Conservation (phyloP, 2,329 filamentous ascomycete genomes). For the Dryadomyces quercus-mongolicae region DNA sequence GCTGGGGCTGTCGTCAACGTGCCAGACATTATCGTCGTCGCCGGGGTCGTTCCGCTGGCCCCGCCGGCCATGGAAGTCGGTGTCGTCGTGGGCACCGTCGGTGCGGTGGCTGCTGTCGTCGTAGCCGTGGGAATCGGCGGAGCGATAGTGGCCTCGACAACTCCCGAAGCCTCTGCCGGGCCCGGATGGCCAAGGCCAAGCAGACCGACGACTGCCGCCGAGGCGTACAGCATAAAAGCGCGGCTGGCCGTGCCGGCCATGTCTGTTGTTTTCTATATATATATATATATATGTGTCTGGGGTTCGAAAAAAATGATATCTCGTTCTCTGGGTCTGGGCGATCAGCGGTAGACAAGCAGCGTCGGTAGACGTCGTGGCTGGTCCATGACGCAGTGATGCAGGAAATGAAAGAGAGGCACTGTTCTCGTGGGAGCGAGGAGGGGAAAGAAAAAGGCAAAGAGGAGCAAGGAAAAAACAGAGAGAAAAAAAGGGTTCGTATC, state of each 20-base stretch:
- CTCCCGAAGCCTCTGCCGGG: constrained; percentile 7
- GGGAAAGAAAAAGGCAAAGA: neutral
- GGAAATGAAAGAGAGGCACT: neutral
- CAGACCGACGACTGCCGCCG: constrained; percentile 11
- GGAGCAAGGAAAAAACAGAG: neutral
- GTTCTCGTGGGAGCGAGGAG: neutral
- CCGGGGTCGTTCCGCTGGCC: neutral
- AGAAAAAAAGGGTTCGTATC: neutral
- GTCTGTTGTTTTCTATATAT: neutral
- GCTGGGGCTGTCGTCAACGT: neutral
- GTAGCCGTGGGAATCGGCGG: neutral
- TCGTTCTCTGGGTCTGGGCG: neutral
- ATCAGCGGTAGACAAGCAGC: neutral
- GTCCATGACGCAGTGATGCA: neutral
- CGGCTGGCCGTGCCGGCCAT: constrained; percentile 9
- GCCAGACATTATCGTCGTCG: neutral
- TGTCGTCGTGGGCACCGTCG: neutral
- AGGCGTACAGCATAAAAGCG: constrained; percentile 12
- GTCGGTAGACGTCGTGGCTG: neutral
- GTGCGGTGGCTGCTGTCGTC: neutral
- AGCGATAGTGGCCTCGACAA: neutral
- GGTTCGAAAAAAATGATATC: neutral
- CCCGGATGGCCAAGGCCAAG: constrained; percentile 10
- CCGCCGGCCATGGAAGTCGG: constrained; percentile 2
- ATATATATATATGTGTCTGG: neutral